Conservation (phyloP, 78 protist species). For the Pigoraptor vietnamica region DNA sequence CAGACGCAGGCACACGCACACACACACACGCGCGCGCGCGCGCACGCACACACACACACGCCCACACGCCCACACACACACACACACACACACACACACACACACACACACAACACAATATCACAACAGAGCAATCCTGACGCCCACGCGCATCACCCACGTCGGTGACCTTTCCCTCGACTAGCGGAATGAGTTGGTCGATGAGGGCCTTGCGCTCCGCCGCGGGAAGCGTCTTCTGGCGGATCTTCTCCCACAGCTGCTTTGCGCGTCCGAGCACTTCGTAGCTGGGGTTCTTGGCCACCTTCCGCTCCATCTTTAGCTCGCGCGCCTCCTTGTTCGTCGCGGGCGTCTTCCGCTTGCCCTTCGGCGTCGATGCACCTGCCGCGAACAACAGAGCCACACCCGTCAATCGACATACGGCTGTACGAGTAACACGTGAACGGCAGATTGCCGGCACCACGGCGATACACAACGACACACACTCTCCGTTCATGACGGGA, state of each 20-base stretch:
- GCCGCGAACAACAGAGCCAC: neutral
- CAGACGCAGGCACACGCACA: too few relatives aligned
- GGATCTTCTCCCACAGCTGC: neutral
- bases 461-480: neutral
- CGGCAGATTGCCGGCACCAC: too few relatives aligned
- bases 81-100: neutral
- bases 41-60: neutral
- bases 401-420: neutral
- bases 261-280: neutral
- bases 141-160: neutral
- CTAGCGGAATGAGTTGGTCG: neutral
- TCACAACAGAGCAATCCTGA: neutral
- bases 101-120: neutral
- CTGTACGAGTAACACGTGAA: too few relatives aligned
- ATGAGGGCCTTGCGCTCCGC: neutral
- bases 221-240: neutral
- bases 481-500: too few relatives aligned
- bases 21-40: too few relatives aligned
- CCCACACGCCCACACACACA: neutral
- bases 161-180: neutral
- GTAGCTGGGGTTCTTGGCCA: neutral
- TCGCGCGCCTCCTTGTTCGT: neutral
- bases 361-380: neutral
- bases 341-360: neutral
- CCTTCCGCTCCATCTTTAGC: neutral